Percentiles rank a stretch among this genome's conserved stretches.
Evolutionary conservation across 805 yeast species (phyloP).

Genomic region (Aciculoconidium aculeatum): DNA sequence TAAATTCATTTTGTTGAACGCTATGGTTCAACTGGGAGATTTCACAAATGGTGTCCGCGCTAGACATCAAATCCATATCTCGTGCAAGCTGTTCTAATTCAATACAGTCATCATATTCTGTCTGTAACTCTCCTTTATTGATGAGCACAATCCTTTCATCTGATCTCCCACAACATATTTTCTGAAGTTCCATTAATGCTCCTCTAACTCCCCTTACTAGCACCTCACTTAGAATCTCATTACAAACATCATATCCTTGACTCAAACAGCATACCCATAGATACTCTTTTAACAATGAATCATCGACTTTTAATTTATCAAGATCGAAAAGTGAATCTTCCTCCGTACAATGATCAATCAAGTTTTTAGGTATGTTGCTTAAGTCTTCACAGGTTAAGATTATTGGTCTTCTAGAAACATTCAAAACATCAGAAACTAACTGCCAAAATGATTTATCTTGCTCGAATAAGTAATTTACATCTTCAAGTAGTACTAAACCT

Average conservation of each 20-base stretch:
- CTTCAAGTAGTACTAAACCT: constrained; percentile 77
- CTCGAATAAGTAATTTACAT: constrained; percentile 75
- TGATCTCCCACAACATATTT: constrained; percentile 39
- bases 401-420: constrained; percentile 62
- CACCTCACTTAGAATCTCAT: constrained; percentile 21
- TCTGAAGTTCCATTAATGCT: constrained; percentile 38
- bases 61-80: constrained; percentile 20
- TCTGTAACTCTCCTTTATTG: too few species aligned
- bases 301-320: constrained; percentile 14
- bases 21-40: constrained; percentile 23
- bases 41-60: constrained; percentile 26
- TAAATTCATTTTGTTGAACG: constrained; percentile 26
- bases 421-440: constrained; percentile 55
- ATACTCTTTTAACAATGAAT: constrained; percentile 25
- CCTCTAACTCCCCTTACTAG: constrained; percentile 14
- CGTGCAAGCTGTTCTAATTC: constrained; percentile 6
- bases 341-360: constrained; percentile 40
- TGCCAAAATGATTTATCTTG: constrained; percentile 80
- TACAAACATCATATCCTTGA: constrained; percentile 29
- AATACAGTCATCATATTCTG: too few species aligned
- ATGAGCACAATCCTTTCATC: too few species aligned
- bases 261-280: constrained; percentile 34
- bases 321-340: constrained; percentile 35
- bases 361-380: constrained; percentile 40
- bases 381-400: constrained; percentile 57